Conservation (phyloP, 2,329 filamentous ascomycete genomes). For the Ceratocystis colombiana region DNA sequence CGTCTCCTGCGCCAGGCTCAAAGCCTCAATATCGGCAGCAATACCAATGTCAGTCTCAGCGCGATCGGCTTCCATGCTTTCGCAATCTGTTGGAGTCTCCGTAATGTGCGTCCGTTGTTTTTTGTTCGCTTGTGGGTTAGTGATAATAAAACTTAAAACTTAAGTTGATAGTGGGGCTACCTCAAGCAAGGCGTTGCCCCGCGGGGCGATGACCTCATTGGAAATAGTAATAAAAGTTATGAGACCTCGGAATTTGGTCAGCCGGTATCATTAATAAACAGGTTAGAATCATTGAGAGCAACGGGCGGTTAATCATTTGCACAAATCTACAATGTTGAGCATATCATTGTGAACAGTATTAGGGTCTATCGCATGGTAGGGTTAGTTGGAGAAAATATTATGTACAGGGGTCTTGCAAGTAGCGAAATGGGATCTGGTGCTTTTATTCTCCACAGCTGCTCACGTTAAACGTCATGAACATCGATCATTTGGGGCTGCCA, state of each 20-base stretch:
- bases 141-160: constrained; percentile 16
- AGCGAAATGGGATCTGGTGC: constrained; percentile 10
- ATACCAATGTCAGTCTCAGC: constrained; percentile 60
- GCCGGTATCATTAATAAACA: too few relatives aligned
- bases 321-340: not conserved
- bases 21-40: constrained; percentile 52
- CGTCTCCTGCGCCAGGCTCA: constrained; percentile 29
- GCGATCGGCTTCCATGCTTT: constrained; percentile 64
- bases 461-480: constrained; percentile 15
- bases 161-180: constrained; percentile 24
- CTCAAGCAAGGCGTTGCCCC: constrained; percentile 20
- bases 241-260: too few relatives aligned
- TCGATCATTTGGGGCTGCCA: not conserved
- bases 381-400: constrained; percentile 20
- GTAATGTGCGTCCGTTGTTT: not conserved
- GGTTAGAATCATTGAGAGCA: too few relatives aligned
- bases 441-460: constrained; percentile 12
- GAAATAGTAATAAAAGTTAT: too few relatives aligned
- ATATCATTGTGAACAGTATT: not conserved
- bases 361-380: not conserved
- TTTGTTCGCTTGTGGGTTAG: not conserved
- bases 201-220: constrained; percentile 14
- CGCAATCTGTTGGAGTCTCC: not conserved
- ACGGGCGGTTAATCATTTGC: not conserved
- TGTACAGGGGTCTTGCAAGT: constrained; percentile 14